Base-by-base conservation (phyloP, 768 basidiomycete genomes). In the Mycena albidolilacea region DNA sequence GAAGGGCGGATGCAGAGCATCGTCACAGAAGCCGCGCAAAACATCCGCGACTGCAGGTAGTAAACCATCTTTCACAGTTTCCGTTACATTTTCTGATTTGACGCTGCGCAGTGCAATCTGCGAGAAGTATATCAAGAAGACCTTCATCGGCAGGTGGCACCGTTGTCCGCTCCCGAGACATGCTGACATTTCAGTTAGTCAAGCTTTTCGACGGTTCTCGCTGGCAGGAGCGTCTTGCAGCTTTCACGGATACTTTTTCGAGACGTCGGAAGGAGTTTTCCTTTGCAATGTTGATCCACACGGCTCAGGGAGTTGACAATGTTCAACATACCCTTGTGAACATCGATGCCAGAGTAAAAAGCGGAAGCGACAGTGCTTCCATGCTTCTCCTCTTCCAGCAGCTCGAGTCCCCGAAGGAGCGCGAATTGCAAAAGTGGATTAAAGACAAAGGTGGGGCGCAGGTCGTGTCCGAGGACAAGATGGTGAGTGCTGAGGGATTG, bases 71-170 rank as follows among this genome's bases (percentile, higher is more conserved):
- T 1, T 9, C 21, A 2, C 43, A 11, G 5, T 7, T 15, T 44
- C 41, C 9, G n/a, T n/a, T n/a, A n/a, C 43, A 44, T 23, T 1
- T 9, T 41, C 3, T 62, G 12, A 61, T 11, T 55, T 55, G 30
- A 35, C 4, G n/a, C 54, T 44, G 17, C 6, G 39, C 19, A 64
- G 64, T 39, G 48, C 30, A 64, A 54, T 30, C 10, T 66, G 87
- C 72, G 88, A 90, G 67, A 79, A 80, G 2, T 89, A 88, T 68
- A 67, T 84, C 41, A 87, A 87, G 72, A 86, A 86, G 64, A 79
- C 81, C n/a, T 80, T 87, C 59, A 73, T 87, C 7, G 81, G 85
- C 83, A 17, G n/a, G 82, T 79, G 9, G 3, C 15, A 52, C 19
- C n/a, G n/a, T 38, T 39, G 21, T n/a, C 54, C 19, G 52, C 15